Evolutionary conservation across 805 yeast genomes (phyloP).

Genomic region (Yarrowia porcina): DNA sequence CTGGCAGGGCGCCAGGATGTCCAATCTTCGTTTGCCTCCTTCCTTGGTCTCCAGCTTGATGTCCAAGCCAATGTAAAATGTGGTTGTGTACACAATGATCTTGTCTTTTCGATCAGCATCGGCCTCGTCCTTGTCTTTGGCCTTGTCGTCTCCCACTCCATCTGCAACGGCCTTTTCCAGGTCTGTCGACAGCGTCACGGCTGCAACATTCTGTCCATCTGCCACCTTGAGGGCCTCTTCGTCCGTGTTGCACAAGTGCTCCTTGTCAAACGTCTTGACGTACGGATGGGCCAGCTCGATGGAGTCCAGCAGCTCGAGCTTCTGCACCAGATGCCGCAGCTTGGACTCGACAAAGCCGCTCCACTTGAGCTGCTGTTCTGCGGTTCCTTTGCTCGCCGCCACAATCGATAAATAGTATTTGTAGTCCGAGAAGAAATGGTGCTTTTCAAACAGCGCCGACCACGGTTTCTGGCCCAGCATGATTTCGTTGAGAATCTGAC

Average conservation of each 20-base stretch:
- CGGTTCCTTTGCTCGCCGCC: constrained; percentile 66
- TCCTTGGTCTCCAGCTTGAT: constrained; percentile 49
- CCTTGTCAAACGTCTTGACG: constrained; percentile 66
- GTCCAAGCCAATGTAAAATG: constrained; percentile 76
- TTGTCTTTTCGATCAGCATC: constrained; percentile 26
- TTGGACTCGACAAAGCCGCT: constrained; percentile 91
- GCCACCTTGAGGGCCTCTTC: constrained; percentile 58
- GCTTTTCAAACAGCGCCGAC: constrained; percentile 73
- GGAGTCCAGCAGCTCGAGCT: constrained; percentile 73
- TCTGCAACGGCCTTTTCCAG: constrained; percentile 30
- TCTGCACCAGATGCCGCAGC: constrained; percentile 74
- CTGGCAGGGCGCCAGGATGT: constrained; percentile 83
- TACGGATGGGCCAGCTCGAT: constrained; percentile 86
- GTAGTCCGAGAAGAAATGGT: constrained; percentile 76
- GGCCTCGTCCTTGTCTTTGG: constrained; percentile 33
- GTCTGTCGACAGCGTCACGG: constrained; percentile 10
- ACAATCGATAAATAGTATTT: constrained; percentile 82
- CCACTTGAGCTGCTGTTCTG: constrained; percentile 87
- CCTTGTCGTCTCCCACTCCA: constrained; percentile 35
- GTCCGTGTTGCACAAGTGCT: constrained; percentile 48
- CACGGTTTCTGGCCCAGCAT: constrained; percentile 60
- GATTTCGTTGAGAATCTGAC: constrained; percentile 66
- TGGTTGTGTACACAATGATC: constrained; percentile 57
- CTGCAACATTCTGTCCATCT: constrained; percentile 55
- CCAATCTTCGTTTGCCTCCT: constrained; percentile 52